Base-by-base conservation (phyloP, 305 asterid species). In the Ilex paraguariensis region DNA sequence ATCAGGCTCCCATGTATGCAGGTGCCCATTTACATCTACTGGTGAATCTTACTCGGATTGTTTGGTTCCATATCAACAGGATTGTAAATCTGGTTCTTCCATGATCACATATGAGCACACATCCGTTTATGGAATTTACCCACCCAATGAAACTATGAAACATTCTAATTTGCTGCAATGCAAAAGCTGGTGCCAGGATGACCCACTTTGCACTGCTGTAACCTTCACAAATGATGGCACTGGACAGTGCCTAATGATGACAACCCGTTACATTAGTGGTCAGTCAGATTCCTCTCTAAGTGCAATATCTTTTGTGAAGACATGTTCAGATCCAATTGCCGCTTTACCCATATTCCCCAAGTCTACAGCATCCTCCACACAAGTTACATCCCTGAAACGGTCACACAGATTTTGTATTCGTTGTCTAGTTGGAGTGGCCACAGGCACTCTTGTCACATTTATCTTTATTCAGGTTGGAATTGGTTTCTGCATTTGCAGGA, bases 271-370 rank as follows among this genome's bases (percentile, higher is more conserved):
- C 46, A 54, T 79, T 28, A 44, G 84, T 44, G 84, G 84, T 59
- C 61, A 63, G 65, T 75, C 59, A 45, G 70, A 70, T 56, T 57
- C 77, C 44, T 75, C 81, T 46, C 54, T 76, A 62, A 59, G 67
- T 50, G 67, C 70, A 5, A 45, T 75, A 6, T 75, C 84, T 48
- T 70, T 73, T 32, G 66, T 70, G 14, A 79, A 70, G 75, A 57
- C 71, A 9, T 79, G 84, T 65, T 62, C 62, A 13, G 84, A 79
- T 52, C 84, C 84, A 54, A 64, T 64, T 12, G 81, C 81, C 13
- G 75, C 61, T 55, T 50, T 62, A 53, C 76, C 76, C 61, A 31
- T 15, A 7, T 28, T 53, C 15, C 70, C 65, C 46, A 49, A 56
- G 45, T 42, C 73, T 31, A 30, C 65, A 13, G 57, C 50, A 52